Percentiles rank a stretch among this genome's conserved stretches.
Conservation (phyloP, 208 protist genomes). For the Hexamita inflata region DNA sequence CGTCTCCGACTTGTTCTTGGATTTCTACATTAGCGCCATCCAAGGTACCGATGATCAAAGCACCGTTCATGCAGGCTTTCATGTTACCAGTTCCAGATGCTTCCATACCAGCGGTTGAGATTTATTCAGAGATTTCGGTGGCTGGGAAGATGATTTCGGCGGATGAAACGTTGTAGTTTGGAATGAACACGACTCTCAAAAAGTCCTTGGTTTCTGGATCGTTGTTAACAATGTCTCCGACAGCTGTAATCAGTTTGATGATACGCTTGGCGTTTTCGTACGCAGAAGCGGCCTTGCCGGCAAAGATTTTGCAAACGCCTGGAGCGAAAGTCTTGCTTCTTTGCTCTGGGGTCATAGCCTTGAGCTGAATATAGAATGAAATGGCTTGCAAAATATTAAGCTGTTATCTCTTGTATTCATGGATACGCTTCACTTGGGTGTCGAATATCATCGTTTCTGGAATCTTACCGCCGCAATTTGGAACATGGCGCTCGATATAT, state of each 20-base stretch:
- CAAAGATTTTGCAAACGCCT: constrained; percentile 56
- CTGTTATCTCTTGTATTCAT: constrained; percentile 73
- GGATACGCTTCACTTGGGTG: constrained; percentile 63
- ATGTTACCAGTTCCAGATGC: constrained; percentile 65
- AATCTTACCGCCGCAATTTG: constrained; percentile 44
- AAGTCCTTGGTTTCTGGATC: constrained; percentile 51
- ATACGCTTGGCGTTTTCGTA: constrained; percentile 65
- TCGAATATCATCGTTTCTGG: constrained; percentile 55
- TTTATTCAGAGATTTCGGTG: constrained; percentile 63
- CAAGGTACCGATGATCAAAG: constrained; percentile 61
- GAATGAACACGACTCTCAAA: constrained; percentile 62
- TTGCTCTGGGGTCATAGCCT: constrained; percentile 43
- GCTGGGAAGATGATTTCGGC: constrained; percentile 65
- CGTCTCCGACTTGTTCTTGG: constrained; percentile 53
- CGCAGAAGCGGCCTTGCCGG: constrained; percentile 61
- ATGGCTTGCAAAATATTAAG: constrained; percentile 60
- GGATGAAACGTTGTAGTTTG: constrained; percentile 65
- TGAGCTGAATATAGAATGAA: constrained; percentile 51
- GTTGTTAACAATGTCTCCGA: constrained; percentile 59
- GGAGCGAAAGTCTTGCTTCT: background rate
- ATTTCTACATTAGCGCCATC: constrained; percentile 73
- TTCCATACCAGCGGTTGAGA: constrained; percentile 56
- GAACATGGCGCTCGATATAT: constrained; percentile 45
- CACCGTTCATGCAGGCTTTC: constrained; percentile 67
- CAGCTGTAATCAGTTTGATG: constrained; percentile 64